Evolutionary conservation across 2,329 filamentous ascomycete species (phyloP).

Genomic region (Xylaria arbuscula): DNA sequence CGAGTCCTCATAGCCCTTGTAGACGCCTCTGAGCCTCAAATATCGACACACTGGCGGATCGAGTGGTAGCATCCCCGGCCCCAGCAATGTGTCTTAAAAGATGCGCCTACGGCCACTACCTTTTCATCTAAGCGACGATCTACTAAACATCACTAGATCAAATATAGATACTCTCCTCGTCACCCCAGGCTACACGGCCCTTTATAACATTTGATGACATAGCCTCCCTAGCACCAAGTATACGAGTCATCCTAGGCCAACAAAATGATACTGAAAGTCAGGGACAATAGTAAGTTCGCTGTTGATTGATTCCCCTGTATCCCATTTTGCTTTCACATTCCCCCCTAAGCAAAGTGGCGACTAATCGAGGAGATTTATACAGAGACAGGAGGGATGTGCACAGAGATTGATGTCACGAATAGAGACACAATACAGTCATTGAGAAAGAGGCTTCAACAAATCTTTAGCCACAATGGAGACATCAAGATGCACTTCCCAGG

Average conservation of each 20-base stretch:
- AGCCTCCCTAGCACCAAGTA: background rate
- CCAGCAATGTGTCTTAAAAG: too few relatives aligned
- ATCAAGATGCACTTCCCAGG: constrained; percentile 12
- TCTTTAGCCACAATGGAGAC: background rate
- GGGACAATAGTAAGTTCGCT: background rate
- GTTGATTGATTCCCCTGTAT: background rate
- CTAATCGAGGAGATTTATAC: background rate
- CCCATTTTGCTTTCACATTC: background rate
- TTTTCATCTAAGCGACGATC: too few relatives aligned
- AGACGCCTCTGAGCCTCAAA: background rate
- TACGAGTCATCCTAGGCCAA: background rate
- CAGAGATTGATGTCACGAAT: background rate
- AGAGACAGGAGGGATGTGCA: background rate
- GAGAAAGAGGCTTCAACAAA: background rate
- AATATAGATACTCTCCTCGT: background rate
- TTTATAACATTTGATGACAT: background rate
- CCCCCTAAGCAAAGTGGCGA: background rate
- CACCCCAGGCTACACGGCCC: background rate
- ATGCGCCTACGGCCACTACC: too few relatives aligned
- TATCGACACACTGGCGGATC: background rate
- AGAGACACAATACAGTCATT: background rate
- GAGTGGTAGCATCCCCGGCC: background rate
- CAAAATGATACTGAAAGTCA: background rate
- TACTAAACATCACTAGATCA: too few relatives aligned
- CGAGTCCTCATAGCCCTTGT: background rate